Conservation (phyloP, 805 yeast species). For the Sporopachydermia quercuum region DNA sequence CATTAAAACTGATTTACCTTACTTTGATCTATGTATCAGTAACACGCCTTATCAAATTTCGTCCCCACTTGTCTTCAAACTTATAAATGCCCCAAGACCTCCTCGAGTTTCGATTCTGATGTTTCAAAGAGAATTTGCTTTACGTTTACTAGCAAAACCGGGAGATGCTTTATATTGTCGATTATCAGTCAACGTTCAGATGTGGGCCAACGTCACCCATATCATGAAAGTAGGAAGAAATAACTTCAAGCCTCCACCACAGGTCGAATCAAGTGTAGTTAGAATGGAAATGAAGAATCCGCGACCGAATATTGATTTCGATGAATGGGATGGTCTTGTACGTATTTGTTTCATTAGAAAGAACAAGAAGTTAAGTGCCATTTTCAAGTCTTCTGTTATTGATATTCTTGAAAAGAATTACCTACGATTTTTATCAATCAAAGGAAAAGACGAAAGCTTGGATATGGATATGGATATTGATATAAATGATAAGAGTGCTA, state of each 20-base stretch:
- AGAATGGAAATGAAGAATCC: conserved; percentile 85
- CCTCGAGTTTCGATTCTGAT: conserved; percentile 90
- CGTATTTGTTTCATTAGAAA: conserved; percentile 87
- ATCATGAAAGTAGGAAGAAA: conserved; percentile 97
- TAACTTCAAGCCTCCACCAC: conserved; percentile 96
- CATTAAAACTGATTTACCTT: conserved; percentile 89
- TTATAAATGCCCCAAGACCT: conserved; percentile 81
- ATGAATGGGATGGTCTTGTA: conserved; percentile 94
- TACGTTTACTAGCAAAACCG: conserved; percentile 86
- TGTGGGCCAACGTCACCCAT: conserved; percentile 99
- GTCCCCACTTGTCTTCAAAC: conserved; percentile 87
- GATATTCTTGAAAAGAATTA: conserved; percentile 81
- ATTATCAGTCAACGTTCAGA: conserved; percentile 89
- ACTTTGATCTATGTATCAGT: conserved; percentile 89
- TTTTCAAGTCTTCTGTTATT: conserved; percentile 68
- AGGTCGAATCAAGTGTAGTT: conserved; percentile 94
- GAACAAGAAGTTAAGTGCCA: conserved; percentile 85
- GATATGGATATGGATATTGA: conserved; percentile 20
- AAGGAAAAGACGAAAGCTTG: conserved; percentile 33
- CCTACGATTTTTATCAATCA: conserved; percentile 51
- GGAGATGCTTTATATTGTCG: conserved; percentile 93
- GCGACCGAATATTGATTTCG: conserved; percentile 83
- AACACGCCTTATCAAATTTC: conserved; percentile 97
- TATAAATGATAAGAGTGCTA: conserved; percentile 12
- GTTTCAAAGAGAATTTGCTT: conserved; percentile 96